phyloP scores from a whole-genome alignment of 2,329 filamentous ascomycete species.

The Mycosphaerella sp. region DNA sequence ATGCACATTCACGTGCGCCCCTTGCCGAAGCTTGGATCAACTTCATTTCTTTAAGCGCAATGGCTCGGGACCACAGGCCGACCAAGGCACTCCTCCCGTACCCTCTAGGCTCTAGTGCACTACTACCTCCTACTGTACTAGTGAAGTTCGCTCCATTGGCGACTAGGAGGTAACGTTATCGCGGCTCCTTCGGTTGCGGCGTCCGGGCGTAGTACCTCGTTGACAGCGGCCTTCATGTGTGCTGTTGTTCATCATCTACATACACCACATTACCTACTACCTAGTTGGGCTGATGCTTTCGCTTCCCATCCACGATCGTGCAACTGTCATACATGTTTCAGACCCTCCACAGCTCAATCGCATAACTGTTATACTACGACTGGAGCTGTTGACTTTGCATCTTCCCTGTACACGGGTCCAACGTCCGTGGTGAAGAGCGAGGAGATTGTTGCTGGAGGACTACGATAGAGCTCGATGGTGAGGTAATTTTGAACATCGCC shows the following conservation, averaged over 20 bases:
- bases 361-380: not conserved
- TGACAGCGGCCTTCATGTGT: constrained; percentile 8
- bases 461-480: not conserved
- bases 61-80: constrained; percentile 22
- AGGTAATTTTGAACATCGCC: not conserved
- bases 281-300: constrained; percentile 10
- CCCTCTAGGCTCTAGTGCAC: constrained; percentile 13
- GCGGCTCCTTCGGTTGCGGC: constrained; percentile 8
- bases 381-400: not conserved
- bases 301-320: constrained; percentile 12
- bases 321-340: constrained; percentile 14
- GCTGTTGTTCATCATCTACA: too few species aligned
- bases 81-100: constrained; percentile 10
- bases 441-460: not conserved
- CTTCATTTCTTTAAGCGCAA: constrained; percentile 26
- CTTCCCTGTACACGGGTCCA: constrained; percentile 3
- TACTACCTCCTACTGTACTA: too few species aligned
- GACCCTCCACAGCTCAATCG: constrained; percentile 11
- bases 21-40: constrained; percentile 22
- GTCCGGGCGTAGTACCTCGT: constrained; percentile 6
- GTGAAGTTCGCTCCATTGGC: not conserved
- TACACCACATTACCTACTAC: too few species aligned
- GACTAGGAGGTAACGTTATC: not conserved
- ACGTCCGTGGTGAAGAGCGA: not conserved
- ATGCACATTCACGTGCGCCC: constrained; percentile 14